These are phyloP conservation scores for Pyrus hybrid DNA, from an alignment of 331 rosid genomes.

Conservation along the genomic window DNA sequence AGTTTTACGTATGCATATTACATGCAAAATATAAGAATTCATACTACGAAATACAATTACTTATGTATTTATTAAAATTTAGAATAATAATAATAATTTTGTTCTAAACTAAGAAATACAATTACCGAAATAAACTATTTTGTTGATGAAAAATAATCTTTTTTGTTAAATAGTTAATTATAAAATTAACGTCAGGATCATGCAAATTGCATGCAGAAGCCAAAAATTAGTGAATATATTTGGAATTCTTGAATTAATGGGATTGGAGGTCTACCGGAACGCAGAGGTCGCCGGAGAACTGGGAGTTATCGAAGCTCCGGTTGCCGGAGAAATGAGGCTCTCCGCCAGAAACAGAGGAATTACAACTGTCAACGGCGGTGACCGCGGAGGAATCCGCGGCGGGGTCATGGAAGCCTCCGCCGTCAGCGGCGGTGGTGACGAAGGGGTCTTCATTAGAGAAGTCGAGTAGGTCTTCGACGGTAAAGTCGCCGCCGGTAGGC, in stretches of 20 bases:
- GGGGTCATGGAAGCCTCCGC: slow-evolving; percentile 54
- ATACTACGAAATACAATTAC: too few species aligned
- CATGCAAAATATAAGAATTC: background rate
- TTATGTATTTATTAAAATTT: too few species aligned
- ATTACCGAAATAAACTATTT: background rate
- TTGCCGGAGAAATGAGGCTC: slow-evolving; percentile 37
- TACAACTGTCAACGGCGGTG: slow-evolving; percentile 70
- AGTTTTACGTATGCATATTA: background rate
- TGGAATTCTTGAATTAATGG: background rate
- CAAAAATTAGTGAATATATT: background rate
- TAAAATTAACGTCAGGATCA: slow-evolving; percentile 1
- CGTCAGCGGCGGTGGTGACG: slow-evolving; percentile 23
- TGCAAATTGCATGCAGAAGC: slow-evolving; percentile 4
- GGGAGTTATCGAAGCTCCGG: slow-evolving; percentile 50
- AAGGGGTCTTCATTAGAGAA: slow-evolving; percentile 75
- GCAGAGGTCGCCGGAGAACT: slow-evolving; percentile 66
- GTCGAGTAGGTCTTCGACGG: slow-evolving; percentile 81
- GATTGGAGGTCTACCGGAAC: slow-evolving; percentile 55
- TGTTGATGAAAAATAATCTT: too few species aligned
- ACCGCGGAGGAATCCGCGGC: slow-evolving; percentile 60
- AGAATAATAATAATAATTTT: too few species aligned
- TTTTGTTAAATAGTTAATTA: background rate
- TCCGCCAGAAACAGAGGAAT: slow-evolving; percentile 57
- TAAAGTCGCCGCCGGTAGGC: slow-evolving; percentile 47
- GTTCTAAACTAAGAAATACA: too few species aligned